Conservation (phyloP, 257 asterid species). For the Eucommia ulmoides region DNA sequence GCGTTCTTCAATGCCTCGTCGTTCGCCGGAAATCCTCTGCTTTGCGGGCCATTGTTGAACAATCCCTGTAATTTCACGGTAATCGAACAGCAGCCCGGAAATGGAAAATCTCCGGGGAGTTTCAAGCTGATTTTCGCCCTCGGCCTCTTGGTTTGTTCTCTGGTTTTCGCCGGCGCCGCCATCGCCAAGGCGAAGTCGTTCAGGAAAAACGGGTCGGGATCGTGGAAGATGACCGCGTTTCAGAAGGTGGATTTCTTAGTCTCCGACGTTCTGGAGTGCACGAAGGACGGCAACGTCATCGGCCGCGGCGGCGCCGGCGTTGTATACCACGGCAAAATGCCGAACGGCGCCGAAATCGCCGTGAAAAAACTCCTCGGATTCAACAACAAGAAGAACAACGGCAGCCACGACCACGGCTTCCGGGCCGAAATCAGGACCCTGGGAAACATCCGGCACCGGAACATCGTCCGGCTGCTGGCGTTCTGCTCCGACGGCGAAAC, state of each 20-base stretch:
- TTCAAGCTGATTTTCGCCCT: conserved; percentile 77
- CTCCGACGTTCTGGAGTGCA: conserved; percentile 64
- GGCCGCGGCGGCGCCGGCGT: conserved; percentile 94
- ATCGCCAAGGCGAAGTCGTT: conserved; percentile 67
- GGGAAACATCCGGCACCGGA: conserved; percentile 79
- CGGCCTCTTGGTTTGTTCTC: conserved; percentile 56
- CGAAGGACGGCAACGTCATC: conserved; percentile 83
- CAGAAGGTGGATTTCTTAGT: conserved; percentile 66
- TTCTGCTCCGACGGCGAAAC: conserved; percentile 81
- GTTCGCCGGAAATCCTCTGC: conserved; percentile 64
- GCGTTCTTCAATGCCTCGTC: conserved; percentile 64
- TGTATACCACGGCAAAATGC: conserved; percentile 75
- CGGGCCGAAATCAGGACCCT: conserved; percentile 71
- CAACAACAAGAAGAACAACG: conserved; percentile 31
- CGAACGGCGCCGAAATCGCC: conserved; percentile 68
- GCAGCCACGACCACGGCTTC: conserved; percentile 77
- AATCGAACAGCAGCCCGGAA: conserved; percentile 13
- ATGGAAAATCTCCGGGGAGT: conserved; percentile 25
- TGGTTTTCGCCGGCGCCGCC: conserved; percentile 62
- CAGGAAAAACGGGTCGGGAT: conserved; percentile 35
- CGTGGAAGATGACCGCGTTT: conserved; percentile 89
- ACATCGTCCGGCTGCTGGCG: conserved; percentile 70
- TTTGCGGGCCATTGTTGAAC: conserved; percentile 58
- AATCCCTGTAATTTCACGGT: conserved; percentile 48
- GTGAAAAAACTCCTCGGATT: conserved; percentile 67